A percentile compares a stretch with the other conserved stretches of the same genome.
Conservation (phyloP, 176 grass and related monocot genomes). For the Coix lacrymajobi region DNA sequence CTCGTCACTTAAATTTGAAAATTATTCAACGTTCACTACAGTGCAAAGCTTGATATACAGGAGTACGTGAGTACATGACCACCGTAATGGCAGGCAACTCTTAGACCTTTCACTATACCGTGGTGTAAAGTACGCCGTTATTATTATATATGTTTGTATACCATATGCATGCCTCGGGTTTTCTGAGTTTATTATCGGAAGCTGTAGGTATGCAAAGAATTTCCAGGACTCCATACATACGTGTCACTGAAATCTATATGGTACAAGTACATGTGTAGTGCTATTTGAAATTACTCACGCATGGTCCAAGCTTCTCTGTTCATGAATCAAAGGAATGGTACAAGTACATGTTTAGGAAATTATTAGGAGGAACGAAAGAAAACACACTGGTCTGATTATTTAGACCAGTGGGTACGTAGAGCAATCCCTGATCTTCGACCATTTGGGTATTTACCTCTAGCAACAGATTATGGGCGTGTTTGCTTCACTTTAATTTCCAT, state of each 20-base stretch:
- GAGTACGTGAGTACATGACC: too few relatives aligned
- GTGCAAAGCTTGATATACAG: neutral
- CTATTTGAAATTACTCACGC: neutral
- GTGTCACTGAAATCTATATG: neutral
- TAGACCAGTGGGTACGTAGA: neutral
- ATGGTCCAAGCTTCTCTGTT: neutral
- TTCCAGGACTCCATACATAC: neutral
- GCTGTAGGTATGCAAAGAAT: constrained; percentile 3
- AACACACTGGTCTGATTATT: neutral
- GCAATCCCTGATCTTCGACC: neutral
- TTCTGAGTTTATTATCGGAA: constrained; percentile 8
- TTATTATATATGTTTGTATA: too few relatives aligned
- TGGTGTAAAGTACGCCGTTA: neutral
- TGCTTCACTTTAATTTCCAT: too few relatives aligned
- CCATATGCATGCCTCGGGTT: neutral
- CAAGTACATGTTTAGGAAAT: too few relatives aligned
- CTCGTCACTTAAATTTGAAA: neutral
- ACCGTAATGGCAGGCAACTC: neutral
- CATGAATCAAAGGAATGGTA: neutral
- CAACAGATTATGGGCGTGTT: too few relatives aligned
- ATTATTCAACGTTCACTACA: neutral
- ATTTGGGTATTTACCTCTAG: neutral
- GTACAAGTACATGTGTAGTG: neutral
- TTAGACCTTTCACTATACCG: neutral
- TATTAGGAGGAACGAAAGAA: neutral